These are phyloP conservation scores for Apostasia ramifera DNA, from an alignment of 106 monocot species.

Conservation along the genomic window DNA sequence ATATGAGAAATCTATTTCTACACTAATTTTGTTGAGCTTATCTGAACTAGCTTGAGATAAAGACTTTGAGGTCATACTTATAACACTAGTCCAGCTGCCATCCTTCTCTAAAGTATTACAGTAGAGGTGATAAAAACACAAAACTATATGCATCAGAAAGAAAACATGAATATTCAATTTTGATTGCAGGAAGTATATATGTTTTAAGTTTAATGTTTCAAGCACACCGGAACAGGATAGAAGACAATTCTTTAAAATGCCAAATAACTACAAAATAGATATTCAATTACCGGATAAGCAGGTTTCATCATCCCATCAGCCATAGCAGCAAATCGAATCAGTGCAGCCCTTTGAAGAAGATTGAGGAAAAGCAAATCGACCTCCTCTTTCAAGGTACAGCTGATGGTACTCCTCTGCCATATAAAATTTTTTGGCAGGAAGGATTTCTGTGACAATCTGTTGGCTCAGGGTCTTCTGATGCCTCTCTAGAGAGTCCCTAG, in stretches of 20 bases:
- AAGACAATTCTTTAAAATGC: background rate
- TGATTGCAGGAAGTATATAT: background rate
- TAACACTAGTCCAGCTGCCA: too few relatives aligned
- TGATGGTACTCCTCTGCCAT: conserved; percentile 96
- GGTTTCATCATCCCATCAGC: conserved; percentile 21
- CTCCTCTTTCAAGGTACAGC: conserved; percentile 91
- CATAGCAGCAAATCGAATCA: conserved; percentile 95
- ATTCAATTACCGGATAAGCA: background rate
- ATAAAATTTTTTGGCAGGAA: conserved; percentile 93
- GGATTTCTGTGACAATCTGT: conserved; percentile 90
- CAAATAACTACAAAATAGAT: background rate
- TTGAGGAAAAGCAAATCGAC: conserved; percentile 77
- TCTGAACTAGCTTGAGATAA: too few relatives aligned
- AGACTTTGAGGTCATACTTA: too few relatives aligned
- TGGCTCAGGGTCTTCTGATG: conserved; percentile 64
- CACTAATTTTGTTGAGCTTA: too few relatives aligned
- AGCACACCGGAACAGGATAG: background rate
- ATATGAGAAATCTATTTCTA: too few relatives aligned
- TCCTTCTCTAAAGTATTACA: too few relatives aligned
- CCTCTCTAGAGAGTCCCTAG: conserved; percentile 59
- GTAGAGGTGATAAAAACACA: too few relatives aligned
- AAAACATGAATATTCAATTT: too few relatives aligned
- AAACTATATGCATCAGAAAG: too few relatives aligned
- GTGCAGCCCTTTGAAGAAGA: conserved; percentile 78
- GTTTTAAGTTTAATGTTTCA: background rate